Conservation (phyloP, 225 moss, liverwort and hornwort genomes). For the Anthoceros angustus region DNA sequence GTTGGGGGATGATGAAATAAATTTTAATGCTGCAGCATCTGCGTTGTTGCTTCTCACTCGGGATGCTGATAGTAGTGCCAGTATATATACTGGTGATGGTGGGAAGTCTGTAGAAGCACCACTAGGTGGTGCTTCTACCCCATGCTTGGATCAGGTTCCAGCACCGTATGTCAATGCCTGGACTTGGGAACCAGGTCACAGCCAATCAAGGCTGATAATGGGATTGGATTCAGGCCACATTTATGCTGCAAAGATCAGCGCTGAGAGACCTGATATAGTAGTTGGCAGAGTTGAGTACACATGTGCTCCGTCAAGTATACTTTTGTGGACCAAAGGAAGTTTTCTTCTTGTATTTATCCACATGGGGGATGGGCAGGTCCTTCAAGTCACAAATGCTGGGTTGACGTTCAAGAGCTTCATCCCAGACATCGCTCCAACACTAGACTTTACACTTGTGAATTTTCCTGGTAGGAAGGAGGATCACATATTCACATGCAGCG, state of each 20-base stretch:
- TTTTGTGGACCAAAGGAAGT: slow-evolving; percentile 78
- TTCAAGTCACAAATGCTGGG: slow-evolving; percentile 46
- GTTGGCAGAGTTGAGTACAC: slow-evolving; percentile 53
- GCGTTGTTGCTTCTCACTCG: slow-evolving; percentile 58
- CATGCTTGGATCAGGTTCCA: slow-evolving; percentile 14
- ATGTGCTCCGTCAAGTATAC: slow-evolving; percentile 66
- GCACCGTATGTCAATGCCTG: slow-evolving; percentile 44
- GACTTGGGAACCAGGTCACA: slow-evolving; percentile 80
- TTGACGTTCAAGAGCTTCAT: slow-evolving; percentile 53
- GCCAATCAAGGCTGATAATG: slow-evolving; percentile 54
- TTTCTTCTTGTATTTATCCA: slow-evolving; percentile 77
- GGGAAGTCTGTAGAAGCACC: background rate
- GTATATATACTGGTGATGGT: background rate
- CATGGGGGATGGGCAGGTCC: slow-evolving; percentile 90
- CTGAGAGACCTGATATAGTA: slow-evolving; percentile 31
- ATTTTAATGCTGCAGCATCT: slow-evolving; percentile 85
- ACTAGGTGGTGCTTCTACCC: background rate
- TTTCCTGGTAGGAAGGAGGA: slow-evolving; percentile 89
- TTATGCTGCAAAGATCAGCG: slow-evolving; percentile 48
- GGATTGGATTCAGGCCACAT: slow-evolving; percentile 92
- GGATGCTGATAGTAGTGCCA: background rate
- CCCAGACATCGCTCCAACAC: slow-evolving; percentile 72
- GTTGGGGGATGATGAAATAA: slow-evolving; percentile 65
- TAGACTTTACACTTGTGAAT: slow-evolving; percentile 89
- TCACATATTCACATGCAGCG: slow-evolving; percentile 99